Evolutionary conservation across 805 yeast species (phyloP), one percentile per base, ranked within the genome.

Genomic region (Candida incommunis): DNA sequence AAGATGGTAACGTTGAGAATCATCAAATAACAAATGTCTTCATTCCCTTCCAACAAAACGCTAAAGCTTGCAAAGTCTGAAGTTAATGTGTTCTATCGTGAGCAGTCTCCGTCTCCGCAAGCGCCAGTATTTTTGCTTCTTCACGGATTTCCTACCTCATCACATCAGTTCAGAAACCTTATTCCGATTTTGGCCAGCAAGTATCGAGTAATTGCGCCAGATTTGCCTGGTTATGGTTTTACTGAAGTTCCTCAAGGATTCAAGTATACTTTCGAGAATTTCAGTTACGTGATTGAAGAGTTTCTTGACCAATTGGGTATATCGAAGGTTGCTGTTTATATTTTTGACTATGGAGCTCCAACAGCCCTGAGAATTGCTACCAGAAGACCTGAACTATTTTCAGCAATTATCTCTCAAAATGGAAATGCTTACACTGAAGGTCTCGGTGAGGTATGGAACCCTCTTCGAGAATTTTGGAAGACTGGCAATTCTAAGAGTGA

Each of bases 301-400:
- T 64, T 69, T 45, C 48, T 65, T 23, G 54, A 57, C 11, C 48
- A 41, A 1, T 46, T 66, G 23, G 50, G 49, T 1, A 47, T 66
- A 26, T 44, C 50, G 4, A 60, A 57, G 40, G 67, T 60, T 42
- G 51, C 57, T 15, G 48, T 67, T 20, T 69, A 66, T 49, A 49
- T 67, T 21, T 68, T 69, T 49, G 74, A 69, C 50, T 69, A 69
- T 48, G 73, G 74, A 35, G 62, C 71, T 7, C 73, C 73, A 7
- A 60, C 62, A 4, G 72, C 66, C 0, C 55, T 60, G 31, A 58
- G 72, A 43, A 48, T 69, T 22, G 68, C 69, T 3, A 49, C 67
- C 45, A 57, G 51, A 23, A 44, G 54, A 4, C 68, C 70, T 2
- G 47, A 52, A 3, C 45, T 49, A 4, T 55, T 68, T 16, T 43